phyloP scores from a whole-genome alignment of 805 yeast species.

The Sugiyamaella americana region DNA sequence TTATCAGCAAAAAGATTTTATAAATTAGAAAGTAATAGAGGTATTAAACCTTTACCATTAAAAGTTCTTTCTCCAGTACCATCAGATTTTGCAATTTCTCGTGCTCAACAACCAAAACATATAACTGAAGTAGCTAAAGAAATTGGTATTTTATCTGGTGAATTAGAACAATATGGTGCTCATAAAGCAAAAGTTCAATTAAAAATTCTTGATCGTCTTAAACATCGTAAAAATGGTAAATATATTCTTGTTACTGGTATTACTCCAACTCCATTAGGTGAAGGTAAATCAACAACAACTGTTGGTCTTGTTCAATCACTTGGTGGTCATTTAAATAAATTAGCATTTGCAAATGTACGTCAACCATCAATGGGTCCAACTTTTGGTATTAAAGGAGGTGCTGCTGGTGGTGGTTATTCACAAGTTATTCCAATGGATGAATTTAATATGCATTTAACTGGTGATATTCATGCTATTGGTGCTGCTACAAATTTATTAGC shows the following conservation, averaged over 20 bases:
- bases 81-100: conserved; percentile 81
- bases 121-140: conserved; percentile 72
- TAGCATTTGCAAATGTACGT: conserved; percentile 88
- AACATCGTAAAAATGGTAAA: conserved; percentile 63
- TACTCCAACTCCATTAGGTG: conserved; percentile 97
- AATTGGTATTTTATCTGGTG: conserved; percentile 68
- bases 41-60: conserved; percentile 49
- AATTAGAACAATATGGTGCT: conserved; percentile 85
- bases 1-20: conserved; percentile 66
- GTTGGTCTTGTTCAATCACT: conserved; percentile 93
- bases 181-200: conserved; percentile 85
- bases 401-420: conserved; percentile 98
- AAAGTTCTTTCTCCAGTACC: conserved; percentile 66
- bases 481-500: conserved; percentile 91
- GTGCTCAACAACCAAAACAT: conserved; percentile 81
- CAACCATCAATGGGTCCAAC: conserved; percentile 99
- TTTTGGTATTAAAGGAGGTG: conserved; percentile 98
- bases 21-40: conserved; percentile 40
- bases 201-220: conserved; percentile 61
- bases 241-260: conserved; percentile 93
- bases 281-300: conserved; percentile 95
- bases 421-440: conserved; percentile 99
- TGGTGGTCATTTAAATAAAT: conserved; percentile 78
- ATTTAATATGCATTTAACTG: conserved; percentile 95
- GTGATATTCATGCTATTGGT: conserved; percentile 94